A percentile compares a stretch with the other conserved stretches of the same genome.
Conservation (phyloP, 1,284 basidiomycete species). For the Kalmanozyma brasiliensis region DNA sequence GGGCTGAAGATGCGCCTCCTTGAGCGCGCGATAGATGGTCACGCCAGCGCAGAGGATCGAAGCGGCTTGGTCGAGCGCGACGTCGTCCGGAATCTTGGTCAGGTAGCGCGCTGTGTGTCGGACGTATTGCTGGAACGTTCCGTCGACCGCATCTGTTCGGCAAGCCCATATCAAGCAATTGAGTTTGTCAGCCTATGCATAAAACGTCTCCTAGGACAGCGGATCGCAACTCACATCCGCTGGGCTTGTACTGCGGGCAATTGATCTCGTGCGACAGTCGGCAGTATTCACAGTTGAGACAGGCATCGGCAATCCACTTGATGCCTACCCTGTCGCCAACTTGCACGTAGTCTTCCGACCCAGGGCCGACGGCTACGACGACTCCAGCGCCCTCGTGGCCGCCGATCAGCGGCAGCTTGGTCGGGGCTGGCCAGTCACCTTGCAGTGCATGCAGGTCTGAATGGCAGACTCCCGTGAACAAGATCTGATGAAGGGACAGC, state of each 20-base stretch:
- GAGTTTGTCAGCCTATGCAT: too few species aligned
- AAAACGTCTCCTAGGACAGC: too few species aligned
- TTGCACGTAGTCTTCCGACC: conserved; percentile 73
- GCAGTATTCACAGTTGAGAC: conserved; percentile 79
- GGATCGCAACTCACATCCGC: conserved; percentile 70
- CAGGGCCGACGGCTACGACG: conserved; percentile 80
- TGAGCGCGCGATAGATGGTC: conserved; percentile 86
- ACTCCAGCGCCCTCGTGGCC: conserved; percentile 79
- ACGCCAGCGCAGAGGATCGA: conserved; percentile 82
- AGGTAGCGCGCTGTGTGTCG: conserved; percentile 77
- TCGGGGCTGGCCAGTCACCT: conserved; percentile 66
- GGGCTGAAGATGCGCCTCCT: conserved; percentile 75
- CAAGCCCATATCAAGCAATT: too few species aligned
- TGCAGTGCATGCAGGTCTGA: conserved; percentile 52
- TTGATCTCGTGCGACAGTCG: conserved; percentile 77
- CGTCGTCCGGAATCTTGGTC: conserved; percentile 70
- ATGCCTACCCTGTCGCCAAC: conserved; percentile 85
- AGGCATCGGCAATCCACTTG: conserved; percentile 75
- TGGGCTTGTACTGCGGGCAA: conserved; percentile 30
- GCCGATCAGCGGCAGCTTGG: conserved; percentile 80
- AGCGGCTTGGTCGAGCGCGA: conserved; percentile 79
- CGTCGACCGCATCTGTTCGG: conserved; percentile 72
- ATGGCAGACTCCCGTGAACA: conserved; percentile 49
- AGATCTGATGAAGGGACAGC: conserved; percentile 11
- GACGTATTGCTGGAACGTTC: conserved; percentile 79